These are phyloP conservation scores for Rosa persica DNA, from an alignment of 306 rosid species.

Conservation along the genomic window DNA sequence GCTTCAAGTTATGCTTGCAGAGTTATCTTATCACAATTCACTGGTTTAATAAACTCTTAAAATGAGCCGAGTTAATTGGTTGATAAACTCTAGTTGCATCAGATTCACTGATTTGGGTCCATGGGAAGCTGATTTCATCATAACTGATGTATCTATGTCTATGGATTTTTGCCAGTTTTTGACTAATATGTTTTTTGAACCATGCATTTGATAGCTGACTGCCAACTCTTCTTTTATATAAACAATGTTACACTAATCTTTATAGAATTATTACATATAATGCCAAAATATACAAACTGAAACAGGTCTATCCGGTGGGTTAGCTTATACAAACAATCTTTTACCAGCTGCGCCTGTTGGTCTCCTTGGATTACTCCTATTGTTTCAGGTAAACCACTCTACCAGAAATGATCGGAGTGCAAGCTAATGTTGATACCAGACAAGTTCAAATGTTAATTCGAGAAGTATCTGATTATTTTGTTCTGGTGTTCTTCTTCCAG, in stretches of 20 bases:
- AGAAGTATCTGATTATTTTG: slow-evolving; percentile 17
- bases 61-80: neutral
- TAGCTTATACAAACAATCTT: slow-evolving; percentile 72
- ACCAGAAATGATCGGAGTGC: neutral
- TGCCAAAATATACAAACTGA: slow-evolving; percentile 21
- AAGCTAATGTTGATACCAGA: neutral
- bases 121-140: neutral
- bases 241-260: neutral
- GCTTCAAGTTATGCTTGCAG: neutral
- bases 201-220: neutral
- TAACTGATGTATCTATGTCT: neutral
- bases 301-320: slow-evolving; percentile 81
- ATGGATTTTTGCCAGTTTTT: neutral
- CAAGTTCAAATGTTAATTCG: neutral
- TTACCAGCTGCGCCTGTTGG: slow-evolving; percentile 78
- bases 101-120: neutral
- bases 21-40: neutral
- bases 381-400: slow-evolving; percentile 67
- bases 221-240: slow-evolving; percentile 3
- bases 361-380: slow-evolving; percentile 83
- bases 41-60: neutral
- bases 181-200: neutral
- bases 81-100: neutral
- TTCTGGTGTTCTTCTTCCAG: slow-evolving; percentile 43
- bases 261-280: slow-evolving; percentile 8